Evolutionary conservation across 805 yeast species (phyloP), one percentile per base, ranked within the genome.

Genomic region (Lipomyces yamadae): DNA sequence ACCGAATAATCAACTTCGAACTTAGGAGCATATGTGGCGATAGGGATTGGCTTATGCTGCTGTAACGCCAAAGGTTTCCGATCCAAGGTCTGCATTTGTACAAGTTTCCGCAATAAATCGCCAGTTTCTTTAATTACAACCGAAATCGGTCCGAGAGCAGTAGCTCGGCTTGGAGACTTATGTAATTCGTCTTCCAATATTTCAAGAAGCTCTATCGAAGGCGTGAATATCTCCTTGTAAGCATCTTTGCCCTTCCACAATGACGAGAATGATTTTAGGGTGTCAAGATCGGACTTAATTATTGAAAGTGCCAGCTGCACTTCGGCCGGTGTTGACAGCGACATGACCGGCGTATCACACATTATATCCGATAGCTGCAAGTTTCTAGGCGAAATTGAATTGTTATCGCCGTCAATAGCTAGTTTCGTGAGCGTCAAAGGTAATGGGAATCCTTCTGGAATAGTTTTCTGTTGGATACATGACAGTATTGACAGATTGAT

Each of bases 1-100:
- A 97, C 97, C 80, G 93, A 94, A 85, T 88, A 95, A 82, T 92
- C 92, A 75, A 92, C 98, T 79, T 94, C 98, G 77, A 89, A 95
- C 79, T 90, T 88, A 71, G 99, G 99, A 48, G 92, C 89, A 74
- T 84, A 85, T 1, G 97, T 85, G 53, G 92, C 88, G 74, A 95
- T 90, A 2, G 97, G 90, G 64, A 95, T 76, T 32, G 96, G 92
- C 74, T 85, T 86, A 80, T 93, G 98, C 6, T 85, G 80, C 79
- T 95, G 99, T 69, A 95, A 82, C 15, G 86, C 81, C 73, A 95
- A 83, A 65, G 98, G 97, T 65, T 76, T 80, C 67, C 90, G 85
- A 15, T 29, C 56, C 8, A 35, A 34, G 10, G 63, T 60, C 29
- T 63, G 70, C 33, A 60, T 83, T 86, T 50, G 82, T 80, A 24